A percentile compares a stretch with the other conserved stretches of the same genome.
Conservation (phyloP, 2,329 filamentous ascomycete genomes). For the Calonectria honghensis region DNA sequence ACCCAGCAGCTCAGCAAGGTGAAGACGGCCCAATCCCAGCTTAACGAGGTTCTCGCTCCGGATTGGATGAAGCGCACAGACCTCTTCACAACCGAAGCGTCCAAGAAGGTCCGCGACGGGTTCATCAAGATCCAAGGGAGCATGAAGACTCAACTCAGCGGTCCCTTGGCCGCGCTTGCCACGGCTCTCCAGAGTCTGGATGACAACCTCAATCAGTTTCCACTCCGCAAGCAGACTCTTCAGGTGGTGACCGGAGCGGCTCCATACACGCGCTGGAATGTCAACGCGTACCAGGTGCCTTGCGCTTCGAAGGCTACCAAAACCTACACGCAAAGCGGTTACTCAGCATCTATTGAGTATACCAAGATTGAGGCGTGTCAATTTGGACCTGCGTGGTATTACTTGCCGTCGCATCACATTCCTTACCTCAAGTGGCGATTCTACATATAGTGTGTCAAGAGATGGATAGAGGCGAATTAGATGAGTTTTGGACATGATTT, state of each 20-base stretch:
- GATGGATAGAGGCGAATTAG: background rate
- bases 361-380: background rate
- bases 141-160: background rate
- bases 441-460: background rate
- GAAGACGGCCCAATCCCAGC: background rate
- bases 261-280: background rate
- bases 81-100: background rate
- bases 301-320: background rate
- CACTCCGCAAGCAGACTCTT: background rate
- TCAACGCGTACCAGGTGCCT: background rate
- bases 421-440: background rate
- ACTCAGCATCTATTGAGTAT: background rate
- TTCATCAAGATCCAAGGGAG: background rate
- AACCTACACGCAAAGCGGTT: background rate
- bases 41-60: background rate
- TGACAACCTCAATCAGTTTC: background rate
- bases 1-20: background rate
- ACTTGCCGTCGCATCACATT: background rate
- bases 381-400: conserved; percentile 9
- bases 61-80: conserved; percentile 12
- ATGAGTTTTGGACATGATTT: background rate
- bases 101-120: conserved; percentile 1
- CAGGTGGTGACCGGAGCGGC: background rate
- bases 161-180: background rate
- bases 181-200: background rate